Evolutionary conservation across 1,284 basidiomycete species (phyloP).

Genomic region (Tausonia pullulans): DNA sequence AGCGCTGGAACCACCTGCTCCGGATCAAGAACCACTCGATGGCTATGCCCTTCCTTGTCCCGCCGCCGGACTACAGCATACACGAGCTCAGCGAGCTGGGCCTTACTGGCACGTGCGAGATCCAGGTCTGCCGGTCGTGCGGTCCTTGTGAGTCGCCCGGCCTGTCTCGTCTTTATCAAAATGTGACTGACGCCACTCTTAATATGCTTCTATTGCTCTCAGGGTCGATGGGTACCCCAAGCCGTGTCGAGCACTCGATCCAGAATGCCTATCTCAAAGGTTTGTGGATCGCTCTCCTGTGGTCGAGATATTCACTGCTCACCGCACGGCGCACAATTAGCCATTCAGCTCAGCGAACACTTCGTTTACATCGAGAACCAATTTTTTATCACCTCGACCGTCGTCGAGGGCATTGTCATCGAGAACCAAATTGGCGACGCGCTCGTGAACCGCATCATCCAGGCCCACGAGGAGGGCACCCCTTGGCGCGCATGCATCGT

Average conservation of each 20-base stretch:
- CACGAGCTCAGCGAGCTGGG: constrained; percentile 69
- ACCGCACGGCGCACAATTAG: constrained; percentile 33
- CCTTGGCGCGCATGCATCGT: constrained; percentile 89
- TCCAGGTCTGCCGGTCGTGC: constrained; percentile 90
- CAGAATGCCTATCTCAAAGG: constrained; percentile 90
- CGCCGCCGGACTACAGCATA: constrained; percentile 82
- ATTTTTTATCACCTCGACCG: constrained; percentile 94
- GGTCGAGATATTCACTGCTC: no score
- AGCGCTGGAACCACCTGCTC: constrained; percentile 77
- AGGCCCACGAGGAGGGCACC: constrained; percentile 68
- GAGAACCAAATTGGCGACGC: constrained; percentile 95
- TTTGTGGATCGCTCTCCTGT: constrained; percentile 9
- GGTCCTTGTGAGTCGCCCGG: constrained; percentile 56
- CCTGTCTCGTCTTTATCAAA: neutral
- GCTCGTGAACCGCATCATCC: constrained; percentile 79
- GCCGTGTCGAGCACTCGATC: constrained; percentile 80
- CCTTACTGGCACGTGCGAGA: constrained; percentile 89
- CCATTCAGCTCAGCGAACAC: constrained; percentile 67
- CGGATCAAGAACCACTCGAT: constrained; percentile 90
- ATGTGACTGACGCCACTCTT: neutral
- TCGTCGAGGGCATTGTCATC: constrained; percentile 71
- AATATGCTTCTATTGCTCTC: neutral
- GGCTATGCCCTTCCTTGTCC: constrained; percentile 86
- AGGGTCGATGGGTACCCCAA: constrained; percentile 70
- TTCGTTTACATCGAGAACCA: constrained; percentile 68